Percentiles rank a stretch among this genome's conserved stretches.
phyloP scores from a whole-genome alignment of 2,329 filamentous ascomycete genomes.

The Cercospora sp. region DNA sequence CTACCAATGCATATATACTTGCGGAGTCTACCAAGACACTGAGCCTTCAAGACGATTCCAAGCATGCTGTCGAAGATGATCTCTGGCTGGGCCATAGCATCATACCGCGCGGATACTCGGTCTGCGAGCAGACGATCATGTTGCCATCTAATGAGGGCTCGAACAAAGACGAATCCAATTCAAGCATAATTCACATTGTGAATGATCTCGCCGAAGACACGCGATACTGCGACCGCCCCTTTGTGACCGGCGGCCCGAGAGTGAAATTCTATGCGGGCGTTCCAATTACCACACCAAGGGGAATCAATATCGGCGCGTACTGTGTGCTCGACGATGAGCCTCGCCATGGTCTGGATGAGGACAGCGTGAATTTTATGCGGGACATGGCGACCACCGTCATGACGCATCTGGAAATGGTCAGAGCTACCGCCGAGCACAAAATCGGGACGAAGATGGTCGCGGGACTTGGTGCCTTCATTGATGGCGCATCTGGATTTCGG shows the following conservation, averaged over 20 bases:
- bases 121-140: conserved; percentile 36
- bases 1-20: conserved; percentile 52
- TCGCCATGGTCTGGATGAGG: conserved; percentile 51
- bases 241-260: conserved; percentile 33
- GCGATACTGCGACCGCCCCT: conserved; percentile 34
- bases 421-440: conserved; percentile 42
- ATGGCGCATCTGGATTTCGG: conserved; percentile 27
- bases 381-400: conserved; percentile 60
- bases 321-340: conserved; percentile 60
- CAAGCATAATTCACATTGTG: conserved; percentile 32
- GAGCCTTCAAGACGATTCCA: conserved; percentile 39
- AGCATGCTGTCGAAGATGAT: conserved; percentile 29
- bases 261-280: conserved; percentile 58
- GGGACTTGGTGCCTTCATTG: conserved; percentile 43
- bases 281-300: conserved; percentile 41
- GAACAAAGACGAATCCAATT: conserved; percentile 20
- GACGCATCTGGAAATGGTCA: conserved; percentile 57
- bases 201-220: conserved; percentile 34
- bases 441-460: conserved; percentile 57
- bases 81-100: conserved; percentile 36
- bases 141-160: conserved; percentile 27
- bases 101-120: conserved; percentile 33
- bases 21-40: conserved; percentile 55
- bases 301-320: conserved; percentile 61
- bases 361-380: conserved; percentile 56